Evolutionary conservation across 225 moss, liverwort and hornwort species (phyloP), one percentile per base, ranked within the genome.

Genomic region (Physcomitrellopsis africana): DNA sequence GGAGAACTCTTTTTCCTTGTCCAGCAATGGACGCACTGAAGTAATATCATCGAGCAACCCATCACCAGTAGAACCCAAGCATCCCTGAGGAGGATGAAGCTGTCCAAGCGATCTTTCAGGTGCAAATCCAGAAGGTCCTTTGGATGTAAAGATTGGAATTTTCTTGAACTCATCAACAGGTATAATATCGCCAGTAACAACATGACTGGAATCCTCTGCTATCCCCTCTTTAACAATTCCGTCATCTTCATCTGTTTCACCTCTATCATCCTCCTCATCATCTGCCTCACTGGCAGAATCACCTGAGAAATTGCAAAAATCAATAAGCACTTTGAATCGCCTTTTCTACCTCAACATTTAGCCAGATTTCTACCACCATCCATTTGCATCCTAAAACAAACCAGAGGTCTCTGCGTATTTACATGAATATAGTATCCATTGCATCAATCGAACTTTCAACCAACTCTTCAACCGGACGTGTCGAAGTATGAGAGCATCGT

Each of bases 231-330:
- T 80, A 17, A 9, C 45, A 72, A 41, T 65, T 6, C 69, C 80
- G 44, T 70, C 74, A 16, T 69, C 80, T 20, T 62, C 80, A 9
- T 64, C 81, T 2, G 20, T 27, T 9, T 72, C 83, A 17, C 54
- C 79, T 51, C 75, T 63, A 19, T 76, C 77, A 27, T 62, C 75
- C 6, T 83, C 86, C 47, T 82, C 86, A 20, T 72, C 78, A 37
- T 80, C 80, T 13, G 58, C 32, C 57, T 63, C 84, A 16, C 79
- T 80, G 32, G 63, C 74, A 17, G 78, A 77, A 42, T 75, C 82
- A 69, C 80, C 91, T 84, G 83, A 73, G 20, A 61, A 69, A 45
- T 9, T 57, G 45, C 22, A 5, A 7, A 42, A 57, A 52, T 20
- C 37, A 27, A 37, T 47, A 47, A 69, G 4, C 0, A 5, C 29